phyloP scores from a whole-genome alignment of 306 rosid species.

The Datisca glomerata region DNA sequence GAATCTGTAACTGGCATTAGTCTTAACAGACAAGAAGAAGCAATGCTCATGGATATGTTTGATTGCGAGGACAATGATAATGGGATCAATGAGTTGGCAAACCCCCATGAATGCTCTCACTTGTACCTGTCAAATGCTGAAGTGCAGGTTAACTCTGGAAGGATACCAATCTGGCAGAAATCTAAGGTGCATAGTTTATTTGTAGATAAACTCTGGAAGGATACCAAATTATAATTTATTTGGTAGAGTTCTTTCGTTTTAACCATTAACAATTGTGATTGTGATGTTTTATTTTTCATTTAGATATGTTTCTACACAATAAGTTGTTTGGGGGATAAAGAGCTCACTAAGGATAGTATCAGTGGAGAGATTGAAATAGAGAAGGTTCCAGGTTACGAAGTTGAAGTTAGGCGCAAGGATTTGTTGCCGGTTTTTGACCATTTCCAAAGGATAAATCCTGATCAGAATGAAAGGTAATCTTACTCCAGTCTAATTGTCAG shows the following conservation, averaged over 20 bases:
- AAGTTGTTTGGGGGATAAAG: conserved; percentile 34
- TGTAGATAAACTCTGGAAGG: too few species aligned
- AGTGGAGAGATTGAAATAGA: conserved; percentile 83
- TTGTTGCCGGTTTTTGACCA: conserved; percentile 71
- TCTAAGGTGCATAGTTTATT: conserved; percentile 50
- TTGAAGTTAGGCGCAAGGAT: conserved; percentile 72
- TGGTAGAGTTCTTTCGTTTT: conserved; percentile 6
- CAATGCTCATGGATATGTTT: conserved; percentile 35
- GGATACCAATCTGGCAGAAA: conserved; percentile 86
- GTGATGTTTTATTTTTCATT: conserved; percentile 13
- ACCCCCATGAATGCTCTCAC: conserved; percentile 42
- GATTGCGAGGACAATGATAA: conserved; percentile 30
- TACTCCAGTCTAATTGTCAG: conserved; percentile 1
- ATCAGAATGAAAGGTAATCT: conserved; percentile 68
- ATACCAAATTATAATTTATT: too few species aligned
- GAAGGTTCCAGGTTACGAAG: conserved; percentile 44
- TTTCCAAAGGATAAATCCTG: conserved; percentile 49
- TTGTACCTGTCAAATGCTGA: conserved; percentile 71
- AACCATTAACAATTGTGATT: conserved; percentile 10
- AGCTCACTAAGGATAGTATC: conserved; percentile 21
- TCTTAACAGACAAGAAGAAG: conserved; percentile 30
- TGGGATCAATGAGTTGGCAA: conserved; percentile 29
- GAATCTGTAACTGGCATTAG: conserved; percentile 36
- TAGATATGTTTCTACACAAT: conserved; percentile 70
- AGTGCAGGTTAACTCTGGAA: conserved; percentile 69